Percentiles rank a stretch among this genome's conserved stretches.
These are phyloP conservation scores for Tolypocladium pustulatum DNA, from an alignment of 2,329 filamentous ascomycete species.

Conservation along the genomic window DNA sequence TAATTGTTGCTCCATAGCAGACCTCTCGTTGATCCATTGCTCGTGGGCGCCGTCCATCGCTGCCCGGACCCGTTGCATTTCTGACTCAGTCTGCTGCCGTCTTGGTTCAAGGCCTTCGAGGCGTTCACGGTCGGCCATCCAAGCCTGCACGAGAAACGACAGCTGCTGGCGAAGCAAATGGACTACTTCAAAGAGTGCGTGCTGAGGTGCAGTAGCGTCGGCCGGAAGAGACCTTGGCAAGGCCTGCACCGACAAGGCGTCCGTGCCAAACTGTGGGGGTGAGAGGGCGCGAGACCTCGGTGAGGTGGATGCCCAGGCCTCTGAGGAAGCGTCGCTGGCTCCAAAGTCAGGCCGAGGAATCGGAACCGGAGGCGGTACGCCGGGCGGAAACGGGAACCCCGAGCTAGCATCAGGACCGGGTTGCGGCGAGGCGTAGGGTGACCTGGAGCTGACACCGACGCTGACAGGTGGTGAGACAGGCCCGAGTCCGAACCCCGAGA, in stretches of 20 bases:
- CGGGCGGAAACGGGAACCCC: neutral
- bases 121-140: slow-evolving; percentile 2
- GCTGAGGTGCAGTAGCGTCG: neutral
- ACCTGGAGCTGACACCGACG: neutral
- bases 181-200: neutral
- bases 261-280: neutral
- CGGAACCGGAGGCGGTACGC: neutral
- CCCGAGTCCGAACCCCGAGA: neutral
- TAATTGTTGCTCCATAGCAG: neutral
- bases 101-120: neutral
- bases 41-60: neutral
- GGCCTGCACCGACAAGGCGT: neutral
- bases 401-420: neutral
- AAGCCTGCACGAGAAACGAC: slow-evolving; percentile 1
- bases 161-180: slow-evolving; percentile 1
- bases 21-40: neutral
- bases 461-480: neutral
- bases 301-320: neutral
- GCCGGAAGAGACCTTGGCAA: neutral
- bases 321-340: neutral
- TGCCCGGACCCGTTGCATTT: neutral
- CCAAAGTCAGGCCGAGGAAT: neutral
- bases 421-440: neutral
- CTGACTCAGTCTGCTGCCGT: neutral
- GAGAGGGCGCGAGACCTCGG: neutral